These are phyloP conservation scores for Leccinum ochraceum DNA, from an alignment of 768 basidiomycete genomes.

Conservation along the genomic window DNA sequence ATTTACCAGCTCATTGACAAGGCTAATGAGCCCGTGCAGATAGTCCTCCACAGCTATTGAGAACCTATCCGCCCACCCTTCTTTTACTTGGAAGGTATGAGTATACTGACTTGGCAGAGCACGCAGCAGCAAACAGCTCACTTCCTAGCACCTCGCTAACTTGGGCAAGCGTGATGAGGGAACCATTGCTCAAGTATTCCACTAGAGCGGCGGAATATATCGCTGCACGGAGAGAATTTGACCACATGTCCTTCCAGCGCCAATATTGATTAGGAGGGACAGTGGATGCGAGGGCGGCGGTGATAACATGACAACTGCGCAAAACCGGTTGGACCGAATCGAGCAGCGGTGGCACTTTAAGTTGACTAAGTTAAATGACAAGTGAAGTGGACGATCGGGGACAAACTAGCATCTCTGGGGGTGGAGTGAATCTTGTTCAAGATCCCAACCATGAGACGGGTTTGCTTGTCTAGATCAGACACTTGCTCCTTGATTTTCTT, in stretches of 20 bases:
- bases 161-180: slow-evolving; percentile 56
- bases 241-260: slow-evolving; percentile 87
- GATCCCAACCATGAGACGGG: slow-evolving; percentile 68
- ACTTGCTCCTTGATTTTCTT: slow-evolving; percentile 84
- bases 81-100: slow-evolving; percentile 50
- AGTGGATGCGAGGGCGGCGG: slow-evolving; percentile 51
- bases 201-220: slow-evolving; percentile 67
- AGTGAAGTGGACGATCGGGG: slow-evolving; percentile 6
- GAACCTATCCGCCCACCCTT: slow-evolving; percentile 69
- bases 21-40: slow-evolving; percentile 72
- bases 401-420: slow-evolving; percentile 55
- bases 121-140: slow-evolving; percentile 39
- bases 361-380: slow-evolving; percentile 13
- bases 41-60: slow-evolving; percentile 74
- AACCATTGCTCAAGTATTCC: slow-evolving; percentile 61
- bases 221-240: slow-evolving; percentile 62
- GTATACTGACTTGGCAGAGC: slow-evolving; percentile 4
- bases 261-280: slow-evolving; percentile 76
- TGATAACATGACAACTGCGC: slow-evolving; percentile 52
- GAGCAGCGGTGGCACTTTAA: slow-evolving; percentile 60
- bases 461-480: slow-evolving; percentile 71
- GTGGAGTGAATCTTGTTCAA: slow-evolving; percentile 84
- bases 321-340: slow-evolving; percentile 58
- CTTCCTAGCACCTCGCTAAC: slow-evolving; percentile 63
- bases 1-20: slow-evolving; percentile 79